Conservation (phyloP, 202 grass and related monocot species). For the Setaria italica region DNA sequence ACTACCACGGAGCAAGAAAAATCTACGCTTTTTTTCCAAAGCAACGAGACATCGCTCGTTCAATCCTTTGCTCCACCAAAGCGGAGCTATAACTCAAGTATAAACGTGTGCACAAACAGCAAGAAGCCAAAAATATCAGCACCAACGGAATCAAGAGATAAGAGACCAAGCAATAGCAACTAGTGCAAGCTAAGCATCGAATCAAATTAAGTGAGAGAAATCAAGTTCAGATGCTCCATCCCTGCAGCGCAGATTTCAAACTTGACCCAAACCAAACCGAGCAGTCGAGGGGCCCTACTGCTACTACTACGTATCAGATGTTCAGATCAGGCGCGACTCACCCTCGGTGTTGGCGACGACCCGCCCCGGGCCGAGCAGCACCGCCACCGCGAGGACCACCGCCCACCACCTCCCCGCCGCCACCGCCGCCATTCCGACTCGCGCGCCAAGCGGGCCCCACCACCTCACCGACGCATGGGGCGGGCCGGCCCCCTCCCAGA, state of each 20-base stretch:
- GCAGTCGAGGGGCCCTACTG: background rate
- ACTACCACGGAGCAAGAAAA: background rate
- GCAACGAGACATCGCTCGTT: background rate
- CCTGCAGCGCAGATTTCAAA: conserved; percentile 1
- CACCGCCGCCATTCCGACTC: conserved; percentile 43
- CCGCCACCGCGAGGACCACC: conserved; percentile 22
- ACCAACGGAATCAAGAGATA: background rate
- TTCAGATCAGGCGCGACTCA: conserved; percentile 46
- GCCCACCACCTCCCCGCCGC: conserved; percentile 31
- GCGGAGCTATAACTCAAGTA: background rate
- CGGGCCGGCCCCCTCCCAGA: background rate
- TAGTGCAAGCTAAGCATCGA: background rate
- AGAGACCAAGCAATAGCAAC: background rate
- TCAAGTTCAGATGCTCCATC: background rate
- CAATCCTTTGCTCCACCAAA: background rate
- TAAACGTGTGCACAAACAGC: background rate
- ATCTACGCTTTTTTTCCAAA: background rate
- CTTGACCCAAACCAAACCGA: conserved; percentile 3
- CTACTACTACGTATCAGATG: too few species aligned
- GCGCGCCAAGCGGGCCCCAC: conserved; percentile 38
- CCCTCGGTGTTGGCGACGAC: conserved; percentile 74
- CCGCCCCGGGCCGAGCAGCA: conserved; percentile 40
- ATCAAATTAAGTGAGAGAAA: background rate
- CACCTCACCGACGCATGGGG: conserved; percentile 49
- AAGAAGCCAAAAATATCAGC: background rate